phyloP scores from a whole-genome alignment of 176 grass and related monocot species.

The Carex cristatella region DNA sequence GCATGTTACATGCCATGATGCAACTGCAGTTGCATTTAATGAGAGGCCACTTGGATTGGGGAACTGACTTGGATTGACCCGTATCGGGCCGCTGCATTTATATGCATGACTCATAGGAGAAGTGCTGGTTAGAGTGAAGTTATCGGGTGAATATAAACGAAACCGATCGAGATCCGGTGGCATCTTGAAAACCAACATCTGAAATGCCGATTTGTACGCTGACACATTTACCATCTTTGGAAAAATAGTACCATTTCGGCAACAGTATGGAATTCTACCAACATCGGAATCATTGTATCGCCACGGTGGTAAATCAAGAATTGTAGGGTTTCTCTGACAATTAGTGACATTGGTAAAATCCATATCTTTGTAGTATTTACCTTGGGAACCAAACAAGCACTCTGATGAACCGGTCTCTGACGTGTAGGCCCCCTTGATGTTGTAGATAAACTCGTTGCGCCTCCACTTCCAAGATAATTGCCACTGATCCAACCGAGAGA shows the following conservation, averaged over 20 bases:
- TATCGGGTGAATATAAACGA: conserved; percentile 32
- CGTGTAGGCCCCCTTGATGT: conserved; percentile 68
- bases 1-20: conserved; percentile 63
- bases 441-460: conserved; percentile 49
- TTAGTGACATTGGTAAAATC: conserved; percentile 69
- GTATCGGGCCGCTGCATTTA: conserved; percentile 32
- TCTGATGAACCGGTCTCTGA: conserved; percentile 5
- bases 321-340: conserved; percentile 44
- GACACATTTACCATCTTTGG: conserved; percentile 50
- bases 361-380: conserved; percentile 36
- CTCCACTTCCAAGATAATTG: conserved; percentile 62
- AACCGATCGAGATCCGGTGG: conserved; percentile 57
- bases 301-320: conserved; percentile 48
- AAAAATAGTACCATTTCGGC: conserved; percentile 72
- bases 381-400: conserved; percentile 59
- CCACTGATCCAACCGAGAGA: conserved; percentile 65
- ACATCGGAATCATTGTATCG: conserved; percentile 29
- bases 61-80: conserved; percentile 41
- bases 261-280: conserved; percentile 49
- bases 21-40: conserved; percentile 34
- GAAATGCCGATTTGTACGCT: conserved; percentile 65
- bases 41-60: conserved; percentile 48
- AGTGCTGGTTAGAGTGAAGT: conserved; percentile 46
- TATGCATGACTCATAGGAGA: conserved; percentile 46
- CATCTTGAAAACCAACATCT: conserved; percentile 92